Evolutionary conservation across 129 eudicot genomes (phyloP).

Genomic region (Helianthus tuberosus): DNA sequence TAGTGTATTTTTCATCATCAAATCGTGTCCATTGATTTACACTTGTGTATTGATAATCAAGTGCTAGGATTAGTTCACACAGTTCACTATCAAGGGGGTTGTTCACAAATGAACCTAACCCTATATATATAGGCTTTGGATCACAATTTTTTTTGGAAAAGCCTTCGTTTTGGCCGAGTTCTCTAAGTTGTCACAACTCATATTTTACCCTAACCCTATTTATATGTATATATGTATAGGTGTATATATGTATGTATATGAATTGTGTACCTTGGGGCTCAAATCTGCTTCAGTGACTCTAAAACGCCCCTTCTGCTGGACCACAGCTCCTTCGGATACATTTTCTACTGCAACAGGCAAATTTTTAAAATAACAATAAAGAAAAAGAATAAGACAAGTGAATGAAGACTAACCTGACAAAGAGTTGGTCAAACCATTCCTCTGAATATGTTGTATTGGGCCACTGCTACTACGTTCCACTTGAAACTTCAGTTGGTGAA

Average conservation of each 20-base stretch:
- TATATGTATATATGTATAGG: neutral
- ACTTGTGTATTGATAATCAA: too few species aligned
- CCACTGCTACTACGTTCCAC: constrained; percentile 74
- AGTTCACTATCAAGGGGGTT: too few species aligned
- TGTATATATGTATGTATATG: neutral
- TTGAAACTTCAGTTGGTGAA: constrained; percentile 45
- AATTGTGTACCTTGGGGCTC: constrained; percentile 35
- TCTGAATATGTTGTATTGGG: constrained; percentile 68
- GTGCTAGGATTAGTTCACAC: too few species aligned
- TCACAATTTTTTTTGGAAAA: too few species aligned
- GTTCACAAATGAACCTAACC: too few species aligned
- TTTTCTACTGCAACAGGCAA: constrained; percentile 60
- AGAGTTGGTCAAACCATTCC: constrained; percentile 43
- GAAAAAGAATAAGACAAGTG: neutral
- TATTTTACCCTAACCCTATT: too few species aligned
- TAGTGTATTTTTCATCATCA: too few species aligned
- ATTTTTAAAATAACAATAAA: neutral
- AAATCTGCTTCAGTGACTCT: constrained; percentile 77
- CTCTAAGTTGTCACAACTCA: too few species aligned
- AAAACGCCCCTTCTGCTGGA: constrained; percentile 85
- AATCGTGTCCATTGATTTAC: too few species aligned
- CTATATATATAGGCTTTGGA: too few species aligned
- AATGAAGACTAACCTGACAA: constrained; percentile 47
- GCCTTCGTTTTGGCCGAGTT: too few species aligned
- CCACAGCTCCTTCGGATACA: constrained; percentile 59